phyloP scores from a whole-genome alignment of 2,329 filamentous ascomycete genomes.

The Colletotrichum sp. region DNA sequence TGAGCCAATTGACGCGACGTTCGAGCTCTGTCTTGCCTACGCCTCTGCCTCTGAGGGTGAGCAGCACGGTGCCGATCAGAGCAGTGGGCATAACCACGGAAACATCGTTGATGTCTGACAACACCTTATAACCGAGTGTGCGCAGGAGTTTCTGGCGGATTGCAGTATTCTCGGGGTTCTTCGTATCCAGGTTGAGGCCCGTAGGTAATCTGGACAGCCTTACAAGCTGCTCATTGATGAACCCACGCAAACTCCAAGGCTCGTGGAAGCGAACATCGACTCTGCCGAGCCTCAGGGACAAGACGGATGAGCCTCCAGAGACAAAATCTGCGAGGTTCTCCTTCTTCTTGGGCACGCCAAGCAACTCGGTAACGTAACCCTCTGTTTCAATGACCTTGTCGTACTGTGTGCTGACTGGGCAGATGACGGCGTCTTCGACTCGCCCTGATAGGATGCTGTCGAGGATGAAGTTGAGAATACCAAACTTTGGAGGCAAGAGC shows the following conservation, averaged over 20 bases:
- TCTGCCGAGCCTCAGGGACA: slow-evolving; percentile 86
- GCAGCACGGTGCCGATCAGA: slow-evolving; percentile 88
- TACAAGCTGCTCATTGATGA: slow-evolving; percentile 77
- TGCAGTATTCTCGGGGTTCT: slow-evolving; percentile 52
- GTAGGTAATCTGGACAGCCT: slow-evolving; percentile 58
- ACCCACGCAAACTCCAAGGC: slow-evolving; percentile 88
- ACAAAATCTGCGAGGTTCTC: slow-evolving; percentile 92
- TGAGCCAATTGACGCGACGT: slow-evolving; percentile 89
- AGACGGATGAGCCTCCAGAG: slow-evolving; percentile 81
- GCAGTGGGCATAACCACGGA: slow-evolving; percentile 99
- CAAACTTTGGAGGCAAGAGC: slow-evolving; percentile 91
- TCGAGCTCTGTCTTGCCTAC: slow-evolving; percentile 88
- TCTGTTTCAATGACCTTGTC: slow-evolving; percentile 99
- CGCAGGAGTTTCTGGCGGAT: slow-evolving; percentile 77
- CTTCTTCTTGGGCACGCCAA: slow-evolving; percentile 94
- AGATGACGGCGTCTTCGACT: slow-evolving; percentile 90
- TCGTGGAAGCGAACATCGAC: slow-evolving; percentile 97
- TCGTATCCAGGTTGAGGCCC: slow-evolving; percentile 49
- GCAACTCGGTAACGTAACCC: slow-evolving; percentile 91
- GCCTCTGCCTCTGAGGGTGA: slow-evolving; percentile 89
- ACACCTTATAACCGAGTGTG: slow-evolving; percentile 88
- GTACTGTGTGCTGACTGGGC: slow-evolving; percentile 96
- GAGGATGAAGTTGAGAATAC: slow-evolving; percentile 88
- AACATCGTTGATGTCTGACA: slow-evolving; percentile 93
- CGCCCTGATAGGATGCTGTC: slow-evolving; percentile 89